Base-by-base conservation (phyloP, 805 yeast species). In the Saturnispora ahearnii region DNA sequence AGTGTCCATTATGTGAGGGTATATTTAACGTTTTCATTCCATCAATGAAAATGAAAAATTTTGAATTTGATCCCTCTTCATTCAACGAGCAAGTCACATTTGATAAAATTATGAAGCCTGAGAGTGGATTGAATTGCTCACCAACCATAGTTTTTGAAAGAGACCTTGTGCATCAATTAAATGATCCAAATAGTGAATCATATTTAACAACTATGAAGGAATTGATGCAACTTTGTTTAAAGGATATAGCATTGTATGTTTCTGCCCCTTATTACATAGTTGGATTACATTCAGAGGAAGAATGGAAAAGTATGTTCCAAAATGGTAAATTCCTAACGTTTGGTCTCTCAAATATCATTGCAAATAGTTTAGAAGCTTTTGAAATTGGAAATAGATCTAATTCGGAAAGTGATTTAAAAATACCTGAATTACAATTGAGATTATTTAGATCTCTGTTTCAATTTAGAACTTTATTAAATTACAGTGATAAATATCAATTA, bases 371-470 rank as follows among this genome's bases (percentile, higher is more conserved):
- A 26, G 70, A 76, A 24, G 77, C 81, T 73, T 63, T 73, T 36
- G 90, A 84, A 57, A 74, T 82, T 22, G 57, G 82, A 0, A 70
- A 81, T 1, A 71, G 90, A 59, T 59, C 73, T n/a, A 73, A 18
- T 18, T 74, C 0, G 47, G 42, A 1, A 11, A 41, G 22, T 10
- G 50, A 46, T 9, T 46, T 53, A 7, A 18, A 21, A 22, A 30
- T 48, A 29, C 51, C 59, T 18, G 55, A 58, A 24, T 52, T 55
- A 41, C 51, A 49, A 24, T 61, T 64, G 36, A 59, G 65, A 2
- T 57, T 74, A 12, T 36, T 76, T 3, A 66, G 69, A 30, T 68
- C 78, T 0, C 57, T 77, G 57, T 60, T 77, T 7, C 81, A 74
- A 54, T 64, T 63, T 45, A 62, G 74, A 46, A 60, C 64, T 13